A percentile compares a stretch with the other conserved stretches of the same genome.
These are phyloP conservation scores for Brassica napus DNA, from an alignment of 345 rosid species.

Conservation along the genomic window DNA sequence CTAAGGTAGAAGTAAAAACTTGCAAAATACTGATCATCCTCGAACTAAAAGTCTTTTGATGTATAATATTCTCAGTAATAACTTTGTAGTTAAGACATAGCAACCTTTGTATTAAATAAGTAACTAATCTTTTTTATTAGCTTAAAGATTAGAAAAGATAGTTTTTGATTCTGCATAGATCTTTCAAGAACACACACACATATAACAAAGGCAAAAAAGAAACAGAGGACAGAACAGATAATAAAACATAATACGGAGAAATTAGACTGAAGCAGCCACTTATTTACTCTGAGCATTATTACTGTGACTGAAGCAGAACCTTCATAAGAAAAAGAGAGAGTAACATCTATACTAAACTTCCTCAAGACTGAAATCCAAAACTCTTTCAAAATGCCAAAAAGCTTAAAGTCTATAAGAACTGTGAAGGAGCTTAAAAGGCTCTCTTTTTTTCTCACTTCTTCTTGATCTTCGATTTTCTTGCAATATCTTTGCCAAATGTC, in stretches of 20 bases:
- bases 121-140: not conserved
- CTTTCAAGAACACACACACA: conserved; percentile 6
- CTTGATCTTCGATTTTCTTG: conserved; percentile 41
- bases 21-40: not conserved
- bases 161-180: conserved; percentile 13
- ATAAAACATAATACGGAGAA: conserved; percentile 15
- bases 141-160: not conserved
- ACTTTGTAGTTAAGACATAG: not conserved
- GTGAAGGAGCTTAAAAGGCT: not conserved
- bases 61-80: not conserved
- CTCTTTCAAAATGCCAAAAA: not conserved
- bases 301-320: conserved; percentile 7
- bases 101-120: not conserved
- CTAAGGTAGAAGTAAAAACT: conserved; percentile 16
- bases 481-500: conserved; percentile 34
- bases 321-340: not conserved
- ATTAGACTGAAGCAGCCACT: conserved; percentile 23
- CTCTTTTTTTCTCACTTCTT: conserved; percentile 30
- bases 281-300: conserved; percentile 27
- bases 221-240: not conserved
- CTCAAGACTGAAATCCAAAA: conserved; percentile 29
- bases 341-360: conserved; percentile 24
- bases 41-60: not conserved
- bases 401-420: conserved; percentile 26
- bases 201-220: not conserved